Conservation (phyloP, 352 stramenopile genomes). For the Phytophthora palmivora region DNA sequence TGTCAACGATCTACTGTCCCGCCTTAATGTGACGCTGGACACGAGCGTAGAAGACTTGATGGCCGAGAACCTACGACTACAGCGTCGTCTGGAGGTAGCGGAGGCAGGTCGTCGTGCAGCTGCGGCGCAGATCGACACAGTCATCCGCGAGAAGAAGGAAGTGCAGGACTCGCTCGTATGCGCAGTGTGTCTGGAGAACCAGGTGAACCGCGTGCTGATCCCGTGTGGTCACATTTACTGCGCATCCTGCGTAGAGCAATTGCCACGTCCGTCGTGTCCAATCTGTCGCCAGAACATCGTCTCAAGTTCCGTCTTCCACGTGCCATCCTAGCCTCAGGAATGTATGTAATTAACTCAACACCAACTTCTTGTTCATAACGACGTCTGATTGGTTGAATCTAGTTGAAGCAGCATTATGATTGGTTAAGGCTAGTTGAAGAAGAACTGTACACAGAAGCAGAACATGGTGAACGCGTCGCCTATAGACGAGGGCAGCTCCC, state of each 20-base stretch:
- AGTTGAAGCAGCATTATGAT: too few relatives aligned
- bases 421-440: slow-evolving; percentile 15
- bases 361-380: too few relatives aligned
- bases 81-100: slow-evolving; percentile 64
- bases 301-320: slow-evolving; percentile 71
- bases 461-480: slow-evolving; percentile 26
- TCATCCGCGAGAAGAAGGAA: slow-evolving; percentile 78
- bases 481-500: slow-evolving; percentile 6
- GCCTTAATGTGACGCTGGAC: slow-evolving; percentile 76
- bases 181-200: slow-evolving; percentile 82
- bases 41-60: slow-evolving; percentile 72
- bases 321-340: slow-evolving; percentile 49
- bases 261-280: slow-evolving; percentile 71
- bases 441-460: slow-evolving; percentile 15
- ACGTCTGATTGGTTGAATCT: too few relatives aligned
- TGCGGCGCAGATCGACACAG: slow-evolving; percentile 69
- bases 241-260: slow-evolving; percentile 59
- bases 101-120: slow-evolving; percentile 68
- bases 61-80: slow-evolving; percentile 66
- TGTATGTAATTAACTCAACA: not conserved
- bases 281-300: slow-evolving; percentile 73
- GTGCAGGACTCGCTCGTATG: slow-evolving; percentile 77
- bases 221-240: slow-evolving; percentile 89
- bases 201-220: slow-evolving; percentile 84
- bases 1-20: slow-evolving; percentile 77